Evolutionary conservation across 1,284 basidiomycete species (phyloP), one percentile per base, ranked within the genome.

Genomic region (Cystobasidium sp.): DNA sequence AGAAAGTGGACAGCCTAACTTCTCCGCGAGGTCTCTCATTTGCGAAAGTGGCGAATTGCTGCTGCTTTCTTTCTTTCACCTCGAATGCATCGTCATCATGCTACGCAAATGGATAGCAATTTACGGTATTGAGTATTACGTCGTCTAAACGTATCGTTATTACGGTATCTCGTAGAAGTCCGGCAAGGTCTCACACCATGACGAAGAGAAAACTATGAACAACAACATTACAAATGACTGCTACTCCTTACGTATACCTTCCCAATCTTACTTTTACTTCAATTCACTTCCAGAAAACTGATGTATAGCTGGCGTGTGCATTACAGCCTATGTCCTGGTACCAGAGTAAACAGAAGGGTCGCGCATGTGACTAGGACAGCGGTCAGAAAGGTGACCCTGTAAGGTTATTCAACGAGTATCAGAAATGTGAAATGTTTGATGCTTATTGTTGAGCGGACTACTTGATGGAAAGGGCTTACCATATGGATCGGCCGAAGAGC

Each of bases 261-360:
- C 20, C 14, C 43, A 16, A 51, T 47, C 18, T 24, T 41, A 9
- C 8, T 18, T 10, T n/a, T 43, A 59, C 39, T 41, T 41, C 43
- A n/a, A n/a, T 41, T 1, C 8, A 59, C 39, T 41, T 18, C 56
- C 39, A n/a, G 12, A 16, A 31, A 20, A 20, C 20, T 58, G 6
- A n/a, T 58, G 3, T 58, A 37, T 37, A 12, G n/a, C 12, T 31
- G 9, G 12, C 10, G 39, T 2, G 31, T 7, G 10, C 20, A 22
- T 78, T 68, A 93, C 79, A 94, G 86, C 70, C 91, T 86, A 82
- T 94, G 90, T 3, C 93, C 94, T 1, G 93, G 94, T 43, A 96
- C 93, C 59, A 91, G 91, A 89, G 92, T 92, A 85, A 96, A 95
- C 71, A 96, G 83, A 79, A 94, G 85, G 5, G 92, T 93, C 75